A percentile compares a stretch with the other conserved stretches of the same genome.
phyloP scores from a whole-genome alignment of 805 yeast species.

The Monosporozyma aquatica region DNA sequence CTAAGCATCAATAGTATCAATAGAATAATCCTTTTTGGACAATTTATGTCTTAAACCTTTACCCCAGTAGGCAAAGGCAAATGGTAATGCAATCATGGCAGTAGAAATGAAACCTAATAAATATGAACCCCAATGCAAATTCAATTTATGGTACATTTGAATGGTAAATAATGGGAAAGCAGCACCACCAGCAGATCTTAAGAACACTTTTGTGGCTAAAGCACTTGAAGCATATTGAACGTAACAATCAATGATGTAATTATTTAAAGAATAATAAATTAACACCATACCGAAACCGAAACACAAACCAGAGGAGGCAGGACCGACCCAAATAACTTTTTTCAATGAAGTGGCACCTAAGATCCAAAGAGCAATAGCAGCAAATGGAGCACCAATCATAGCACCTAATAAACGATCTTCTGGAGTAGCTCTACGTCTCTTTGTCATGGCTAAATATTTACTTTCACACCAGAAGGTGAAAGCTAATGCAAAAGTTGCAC shows the following conservation, averaged over 20 bases:
- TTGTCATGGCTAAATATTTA: constrained; percentile 43
- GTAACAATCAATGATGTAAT: constrained; percentile 85
- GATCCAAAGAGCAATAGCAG: constrained; percentile 70
- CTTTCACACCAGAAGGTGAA: constrained; percentile 72
- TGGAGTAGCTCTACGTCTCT: constrained; percentile 55
- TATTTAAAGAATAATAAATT: constrained; percentile 66
- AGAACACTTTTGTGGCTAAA: constrained; percentile 70
- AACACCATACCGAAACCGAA: constrained; percentile 73
- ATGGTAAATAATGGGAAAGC: constrained; percentile 77
- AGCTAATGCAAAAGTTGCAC: constrained; percentile 63
- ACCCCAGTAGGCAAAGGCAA: constrained; percentile 62
- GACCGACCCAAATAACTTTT: constrained; percentile 69
- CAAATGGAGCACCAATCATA: constrained; percentile 75
- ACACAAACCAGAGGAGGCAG: constrained; percentile 69
- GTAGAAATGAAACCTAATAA: constrained; percentile 66
- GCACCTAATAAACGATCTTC: constrained; percentile 78
- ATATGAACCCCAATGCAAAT: constrained; percentile 76
- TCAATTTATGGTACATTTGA: constrained; percentile 68
- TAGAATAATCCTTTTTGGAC: constrained; percentile 57
- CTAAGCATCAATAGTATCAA: constrained; percentile 24
- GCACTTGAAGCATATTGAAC: constrained; percentile 75
- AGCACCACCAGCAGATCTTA: constrained; percentile 79
- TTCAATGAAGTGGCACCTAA: constrained; percentile 71
- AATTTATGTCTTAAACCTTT: constrained; percentile 49
- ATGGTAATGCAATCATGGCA: constrained; percentile 69